Evolutionary conservation across 345 rosid genomes (phyloP), one percentile per base, ranked within the genome.

Genomic region (Aquilaria sinensis): DNA sequence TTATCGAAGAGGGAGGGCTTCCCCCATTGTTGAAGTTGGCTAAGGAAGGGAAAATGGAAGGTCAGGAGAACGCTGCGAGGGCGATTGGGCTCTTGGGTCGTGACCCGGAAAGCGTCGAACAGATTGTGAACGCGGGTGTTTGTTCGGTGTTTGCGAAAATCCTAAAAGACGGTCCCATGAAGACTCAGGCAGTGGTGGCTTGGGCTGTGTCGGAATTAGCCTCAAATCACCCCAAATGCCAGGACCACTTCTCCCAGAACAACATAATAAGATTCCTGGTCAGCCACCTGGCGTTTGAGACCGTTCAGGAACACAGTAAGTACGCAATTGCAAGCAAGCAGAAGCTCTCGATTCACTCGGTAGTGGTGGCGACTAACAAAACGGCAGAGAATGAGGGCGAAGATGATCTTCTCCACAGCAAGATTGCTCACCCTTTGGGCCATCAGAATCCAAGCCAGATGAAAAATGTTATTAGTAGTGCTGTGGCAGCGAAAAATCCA

Each of bases 1-100:
- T 92, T 23, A 83, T 92, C 4, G 93, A 92, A 73, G 96, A 92
- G 80, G 96, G 96, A 2, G 96, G 98, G 0, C 80, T 92, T 5
- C 81, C 96, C 7, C 89, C 96, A 1, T 75, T 87, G 79, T 51
- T 92, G 73, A 87, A 87, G 50, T 63, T 92, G 10, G 92, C 87
- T 12, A 85, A 89, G 57, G 95, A 89, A 70, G 96, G 95, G 15
- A 77, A 67, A 32, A 63, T 76, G 72, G 96, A 92, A 46, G 96
- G 88, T 57, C 95, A 85, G 75, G 96, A 87, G 53, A 85, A 81
- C 56, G 90, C 95, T 5, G 95, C 87, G 12, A 84, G 87, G 64
- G 98, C 96, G 11, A 76, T 92, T 51, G 89, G 92, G 9, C 64
- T 89, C 47, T 63, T 92, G 9, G 96, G 86, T 11, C 77, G 92